A percentile compares a stretch with the other conserved stretches of the same genome.
Conservation (phyloP, 1,139 yeast genomes). For the Geotrichum fermentans region DNA sequence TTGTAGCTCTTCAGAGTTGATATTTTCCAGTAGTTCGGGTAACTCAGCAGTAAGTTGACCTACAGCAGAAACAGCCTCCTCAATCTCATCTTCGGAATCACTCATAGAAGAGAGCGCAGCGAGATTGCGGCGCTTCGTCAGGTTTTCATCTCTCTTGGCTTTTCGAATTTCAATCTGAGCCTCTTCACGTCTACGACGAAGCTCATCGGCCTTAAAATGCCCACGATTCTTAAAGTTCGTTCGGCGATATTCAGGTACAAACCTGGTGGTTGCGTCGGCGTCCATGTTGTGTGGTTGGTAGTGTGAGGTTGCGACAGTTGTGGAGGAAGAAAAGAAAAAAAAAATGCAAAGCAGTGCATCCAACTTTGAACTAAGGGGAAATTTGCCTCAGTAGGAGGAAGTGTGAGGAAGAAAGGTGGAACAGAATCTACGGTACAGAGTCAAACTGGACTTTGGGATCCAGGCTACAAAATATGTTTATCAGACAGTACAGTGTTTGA, state of each 20-base stretch:
- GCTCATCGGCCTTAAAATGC: conserved; percentile 89
- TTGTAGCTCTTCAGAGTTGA: conserved; percentile 72
- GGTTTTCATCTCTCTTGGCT: conserved; percentile 91
- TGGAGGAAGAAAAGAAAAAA: conserved; percentile 2
- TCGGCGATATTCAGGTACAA: conserved; percentile 95
- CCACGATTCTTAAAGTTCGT: conserved; percentile 94
- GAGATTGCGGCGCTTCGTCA: conserved; percentile 86
- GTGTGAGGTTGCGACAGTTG: too few species aligned
- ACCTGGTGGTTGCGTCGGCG: conserved; percentile 73
- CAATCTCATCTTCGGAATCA: conserved; percentile 45
- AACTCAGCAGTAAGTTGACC: not conserved
- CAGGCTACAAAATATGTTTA: too few species aligned
- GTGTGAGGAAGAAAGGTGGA: too few species aligned
- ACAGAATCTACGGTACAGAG: too few species aligned
- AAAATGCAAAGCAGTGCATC: not conserved
- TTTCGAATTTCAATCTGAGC: conserved; percentile 95
- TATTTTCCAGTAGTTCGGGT: not conserved
- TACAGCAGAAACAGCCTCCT: conserved; percentile 21
- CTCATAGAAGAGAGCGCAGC: conserved; percentile 43
- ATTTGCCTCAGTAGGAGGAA: too few species aligned
- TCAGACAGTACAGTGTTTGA: too few species aligned
- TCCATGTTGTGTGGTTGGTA: conserved; percentile 47
- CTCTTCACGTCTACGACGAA: conserved; percentile 95
- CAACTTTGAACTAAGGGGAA: too few species aligned
- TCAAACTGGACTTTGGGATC: too few species aligned